Conservation (phyloP, 2,329 filamentous ascomycete species). For the Aspergillus sp. region DNA sequence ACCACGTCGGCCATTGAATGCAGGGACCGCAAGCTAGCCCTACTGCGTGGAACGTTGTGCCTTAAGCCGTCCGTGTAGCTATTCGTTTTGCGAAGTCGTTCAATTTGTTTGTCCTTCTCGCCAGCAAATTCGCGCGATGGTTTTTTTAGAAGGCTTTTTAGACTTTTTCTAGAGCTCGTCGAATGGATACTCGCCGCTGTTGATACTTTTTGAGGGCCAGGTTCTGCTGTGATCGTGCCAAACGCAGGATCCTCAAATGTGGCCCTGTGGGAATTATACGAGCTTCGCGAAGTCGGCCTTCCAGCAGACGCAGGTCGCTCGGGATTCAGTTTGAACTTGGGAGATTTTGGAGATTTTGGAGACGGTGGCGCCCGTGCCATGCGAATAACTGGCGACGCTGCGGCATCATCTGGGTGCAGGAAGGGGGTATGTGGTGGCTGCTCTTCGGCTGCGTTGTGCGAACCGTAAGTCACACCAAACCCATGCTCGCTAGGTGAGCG, state of each 20-base stretch:
- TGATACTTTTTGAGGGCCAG: slow-evolving; percentile 36
- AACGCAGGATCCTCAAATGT: slow-evolving; percentile 36
- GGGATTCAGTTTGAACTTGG: slow-evolving; percentile 49
- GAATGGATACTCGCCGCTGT: slow-evolving; percentile 41
- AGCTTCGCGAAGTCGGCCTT: slow-evolving; percentile 39
- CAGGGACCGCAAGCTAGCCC: slow-evolving; percentile 40
- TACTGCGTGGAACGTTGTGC: slow-evolving; percentile 35
- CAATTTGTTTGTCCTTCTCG: slow-evolving; percentile 36
- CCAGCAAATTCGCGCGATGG: slow-evolving; percentile 37
- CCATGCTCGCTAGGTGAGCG: slow-evolving; percentile 32
- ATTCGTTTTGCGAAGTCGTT: slow-evolving; percentile 34
- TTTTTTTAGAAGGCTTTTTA: slow-evolving; percentile 37
- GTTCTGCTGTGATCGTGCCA: slow-evolving; percentile 42
- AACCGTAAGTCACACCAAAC: slow-evolving; percentile 73
- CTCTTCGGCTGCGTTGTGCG: slow-evolving; percentile 58
- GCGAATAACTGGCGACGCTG: slow-evolving; percentile 69
- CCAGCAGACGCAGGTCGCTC: slow-evolving; percentile 25
- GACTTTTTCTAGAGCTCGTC: slow-evolving; percentile 39
- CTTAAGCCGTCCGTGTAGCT: slow-evolving; percentile 35
- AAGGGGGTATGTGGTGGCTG: slow-evolving; percentile 51
- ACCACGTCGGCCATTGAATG: slow-evolving; percentile 45
- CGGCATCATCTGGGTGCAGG: slow-evolving; percentile 56
- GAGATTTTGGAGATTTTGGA: slow-evolving; percentile 54
- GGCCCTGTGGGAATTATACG: slow-evolving; percentile 34
- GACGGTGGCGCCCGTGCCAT: slow-evolving; percentile 81